These are phyloP conservation scores for Rhizopogon vinicolor DNA, from an alignment of 768 basidiomycete genomes.

Conservation along the genomic window DNA sequence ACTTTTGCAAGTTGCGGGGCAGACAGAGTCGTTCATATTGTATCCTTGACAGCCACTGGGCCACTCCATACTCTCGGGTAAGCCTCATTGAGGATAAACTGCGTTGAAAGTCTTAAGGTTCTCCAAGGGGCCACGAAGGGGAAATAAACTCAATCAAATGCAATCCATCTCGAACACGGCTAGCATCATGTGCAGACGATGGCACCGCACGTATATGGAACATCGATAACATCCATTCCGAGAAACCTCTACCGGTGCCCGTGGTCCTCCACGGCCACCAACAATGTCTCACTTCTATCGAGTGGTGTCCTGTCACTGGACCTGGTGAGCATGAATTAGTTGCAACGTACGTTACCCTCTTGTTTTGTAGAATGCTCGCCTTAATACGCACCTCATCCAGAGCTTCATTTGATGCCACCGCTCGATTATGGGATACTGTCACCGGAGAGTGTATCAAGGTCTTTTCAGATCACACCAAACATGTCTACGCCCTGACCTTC, in stretches of 20 bases:
- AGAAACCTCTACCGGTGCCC: conserved; percentile 14
- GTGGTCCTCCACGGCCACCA: conserved; percentile 58
- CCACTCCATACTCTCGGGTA: conserved; percentile 64
- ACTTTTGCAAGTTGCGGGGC: conserved; percentile 74
- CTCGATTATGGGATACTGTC: conserved; percentile 78
- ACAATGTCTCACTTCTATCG: conserved; percentile 58
- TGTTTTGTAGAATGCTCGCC: background rate
- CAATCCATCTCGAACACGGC: conserved; percentile 56
- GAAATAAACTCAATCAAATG: conserved; percentile 79
- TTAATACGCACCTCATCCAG: conserved; percentile 29
- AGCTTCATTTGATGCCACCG: conserved; percentile 76
- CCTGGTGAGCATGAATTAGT: conserved; percentile 53
- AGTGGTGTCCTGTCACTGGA: conserved; percentile 60
- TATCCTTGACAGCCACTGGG: conserved; percentile 46
- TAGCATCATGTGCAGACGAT: conserved; percentile 85
- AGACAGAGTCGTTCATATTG: conserved; percentile 58
- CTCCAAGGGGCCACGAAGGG: conserved; percentile 59
- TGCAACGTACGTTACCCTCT: conserved; percentile 53
- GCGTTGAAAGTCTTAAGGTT: conserved; percentile 2
- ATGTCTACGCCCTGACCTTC: conserved; percentile 72
- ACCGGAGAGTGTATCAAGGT: conserved; percentile 71
- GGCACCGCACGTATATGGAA: conserved; percentile 75
- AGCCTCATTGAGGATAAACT: conserved; percentile 19
- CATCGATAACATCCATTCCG: conserved; percentile 40
- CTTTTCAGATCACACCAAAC: conserved; percentile 66